Conservation (phyloP, 2,329 filamentous ascomycete species). For the Mycosphaerelloides madeirae region DNA sequence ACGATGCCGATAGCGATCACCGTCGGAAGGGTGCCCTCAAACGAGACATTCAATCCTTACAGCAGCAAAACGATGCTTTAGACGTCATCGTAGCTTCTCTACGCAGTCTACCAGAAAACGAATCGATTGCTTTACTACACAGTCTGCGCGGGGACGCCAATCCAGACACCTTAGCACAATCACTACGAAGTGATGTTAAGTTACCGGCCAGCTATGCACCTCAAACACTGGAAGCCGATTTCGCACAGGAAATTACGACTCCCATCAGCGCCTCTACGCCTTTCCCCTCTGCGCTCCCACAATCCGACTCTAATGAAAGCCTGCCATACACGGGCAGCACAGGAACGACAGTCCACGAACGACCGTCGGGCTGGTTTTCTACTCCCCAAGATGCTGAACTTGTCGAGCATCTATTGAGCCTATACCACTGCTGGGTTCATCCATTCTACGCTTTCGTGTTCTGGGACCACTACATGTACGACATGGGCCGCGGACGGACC, state of each 20-base stretch:
- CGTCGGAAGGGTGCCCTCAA: conserved; percentile 41
- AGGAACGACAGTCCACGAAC: conserved; percentile 7
- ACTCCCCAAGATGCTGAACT: conserved; percentile 32
- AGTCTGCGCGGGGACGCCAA: conserved; percentile 40
- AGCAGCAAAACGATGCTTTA: conserved; percentile 34
- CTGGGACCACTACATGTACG: conserved; percentile 64
- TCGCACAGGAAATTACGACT: conserved; percentile 26
- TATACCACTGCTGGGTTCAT: conserved; percentile 57
- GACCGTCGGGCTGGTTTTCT: conserved; percentile 26
- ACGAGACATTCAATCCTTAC: conserved; percentile 35
- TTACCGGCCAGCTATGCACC: conserved; percentile 31
- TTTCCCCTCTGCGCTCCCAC: conserved; percentile 11
- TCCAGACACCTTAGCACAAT: conserved; percentile 38
- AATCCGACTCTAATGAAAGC: conserved; percentile 18
- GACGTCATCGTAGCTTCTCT: conserved; percentile 43
- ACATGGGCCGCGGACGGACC: conserved; percentile 57
- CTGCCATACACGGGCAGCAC: conserved; percentile 1
- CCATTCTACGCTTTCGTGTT: conserved; percentile 69
- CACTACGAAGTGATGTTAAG: conserved; percentile 37
- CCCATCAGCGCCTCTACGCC: conserved; percentile 9
- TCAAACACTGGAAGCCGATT: conserved; percentile 32
- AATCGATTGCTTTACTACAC: conserved; percentile 41
- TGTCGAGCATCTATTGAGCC: conserved; percentile 33
- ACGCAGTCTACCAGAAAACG: conserved; percentile 41
- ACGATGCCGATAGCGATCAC: conserved; percentile 47